Conservation (phyloP, 176 grass and related monocot species). For the Rhynchospora tenuis region DNA sequence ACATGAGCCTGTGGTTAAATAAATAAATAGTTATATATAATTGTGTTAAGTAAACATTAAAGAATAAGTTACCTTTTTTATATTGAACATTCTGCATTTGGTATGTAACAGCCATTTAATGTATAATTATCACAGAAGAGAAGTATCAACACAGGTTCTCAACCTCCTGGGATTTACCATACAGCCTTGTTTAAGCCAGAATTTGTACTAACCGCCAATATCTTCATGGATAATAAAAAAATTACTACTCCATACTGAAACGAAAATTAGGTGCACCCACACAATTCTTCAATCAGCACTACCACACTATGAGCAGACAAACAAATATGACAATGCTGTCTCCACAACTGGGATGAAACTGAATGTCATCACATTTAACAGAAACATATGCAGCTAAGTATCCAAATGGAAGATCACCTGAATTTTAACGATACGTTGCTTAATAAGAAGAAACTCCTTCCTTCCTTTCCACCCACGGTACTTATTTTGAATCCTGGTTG, state of each 20-base stretch:
- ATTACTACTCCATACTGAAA: background rate
- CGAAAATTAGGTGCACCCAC: too few species aligned
- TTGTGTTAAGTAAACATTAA: background rate
- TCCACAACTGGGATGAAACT: background rate
- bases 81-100: background rate
- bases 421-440: slow-evolving; percentile 80
- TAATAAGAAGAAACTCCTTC: slow-evolving; percentile 85
- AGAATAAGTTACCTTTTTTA: slow-evolving; percentile 4
- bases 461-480: slow-evolving; percentile 86
- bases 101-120: background rate
- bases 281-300: background rate
- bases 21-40: slow-evolving; percentile 12
- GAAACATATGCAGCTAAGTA: background rate
- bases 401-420: slow-evolving; percentile 40
- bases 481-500: slow-evolving; percentile 94
- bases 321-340: background rate
- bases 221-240: background rate
- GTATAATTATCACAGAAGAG: background rate
- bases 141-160: background rate
- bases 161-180: background rate
- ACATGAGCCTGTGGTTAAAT: slow-evolving; percentile 63
- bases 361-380: background rate
- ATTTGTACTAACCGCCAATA: background rate
- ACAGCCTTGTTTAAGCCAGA: background rate
- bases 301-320: background rate